Base-by-base conservation (phyloP, 768 basidiomycete genomes). In the Trametes cingulata region DNA sequence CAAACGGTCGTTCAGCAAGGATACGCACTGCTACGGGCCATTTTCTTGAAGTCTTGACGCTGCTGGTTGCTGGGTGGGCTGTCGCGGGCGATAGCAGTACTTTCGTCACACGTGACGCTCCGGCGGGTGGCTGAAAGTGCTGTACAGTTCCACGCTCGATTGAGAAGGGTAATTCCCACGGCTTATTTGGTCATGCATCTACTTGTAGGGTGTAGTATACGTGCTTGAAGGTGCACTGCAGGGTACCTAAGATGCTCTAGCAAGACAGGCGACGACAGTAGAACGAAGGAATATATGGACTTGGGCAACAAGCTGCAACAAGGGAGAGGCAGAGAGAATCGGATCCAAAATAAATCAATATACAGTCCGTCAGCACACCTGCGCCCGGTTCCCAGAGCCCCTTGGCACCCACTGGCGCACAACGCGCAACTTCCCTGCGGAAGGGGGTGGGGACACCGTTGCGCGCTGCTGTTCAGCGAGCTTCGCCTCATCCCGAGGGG, bases 21-120 rank as follows among this genome's bases (percentile, higher is more conserved):
- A 22, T 42, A 80, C 89, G 78, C 77, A 91, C 90, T 86, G 75
- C 79, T 84, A 72, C 91, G 87, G 73, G 79, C 81, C 90, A 93
- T 92, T 81, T 83, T 82, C 74, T 75, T 72, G 67, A 76, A 67
- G 79, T 86, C 81, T 85, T 83, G 83, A 83, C 73, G 79, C 63
- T 65, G 52, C 61, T 66, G 67, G 64, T 63, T 61, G 60, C 60
- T 63, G 60, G 41, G 41, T 43, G 60, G 65, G 43, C 47, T 61
- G 61, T 52, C 61, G 56, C 50, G 51, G 60, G 59, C 56, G 60
- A 56, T 55, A n/a, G 58, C 37, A 19, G 52, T 59, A 57, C 55
- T 59, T 51, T 58, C 36, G 9, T 39, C 27, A 56, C 65, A 68
- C 67, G 69, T 70, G 69, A 67, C 61, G 41, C 41, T 41, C 22